Evolutionary conservation across 1,284 basidiomycete species (phyloP).

Genomic region (Cutaneotrichosporon sp.): DNA sequence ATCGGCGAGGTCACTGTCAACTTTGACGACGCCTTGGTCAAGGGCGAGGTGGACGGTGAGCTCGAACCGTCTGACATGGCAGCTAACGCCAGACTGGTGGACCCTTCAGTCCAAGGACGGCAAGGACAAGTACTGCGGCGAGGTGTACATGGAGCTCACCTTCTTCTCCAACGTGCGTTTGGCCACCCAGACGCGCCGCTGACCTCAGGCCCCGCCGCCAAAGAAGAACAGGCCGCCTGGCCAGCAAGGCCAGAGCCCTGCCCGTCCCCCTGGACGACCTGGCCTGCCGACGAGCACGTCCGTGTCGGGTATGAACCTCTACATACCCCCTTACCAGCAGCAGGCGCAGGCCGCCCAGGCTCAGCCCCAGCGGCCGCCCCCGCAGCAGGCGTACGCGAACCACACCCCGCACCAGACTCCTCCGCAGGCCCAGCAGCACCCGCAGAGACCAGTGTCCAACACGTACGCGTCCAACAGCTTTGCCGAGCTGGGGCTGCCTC

Average conservation of each 20-base stretch:
- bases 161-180: conserved; percentile 89
- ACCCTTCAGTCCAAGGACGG: conserved; percentile 83
- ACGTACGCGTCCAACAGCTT: conserved; percentile 29
- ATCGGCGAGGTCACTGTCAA: conserved; percentile 90
- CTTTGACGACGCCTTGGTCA: conserved; percentile 84
- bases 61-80: conserved; percentile 20
- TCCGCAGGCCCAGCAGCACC: neutral
- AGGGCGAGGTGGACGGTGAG: conserved; percentile 94
- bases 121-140: conserved; percentile 91
- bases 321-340: conserved; percentile 46
- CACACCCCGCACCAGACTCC: neutral
- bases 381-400: neutral
- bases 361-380: neutral
- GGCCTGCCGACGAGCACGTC: conserved; percentile 42
- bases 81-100: conserved; percentile 77
- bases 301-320: conserved; percentile 47
- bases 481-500: conserved; percentile 44
- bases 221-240: conserved; percentile 23
- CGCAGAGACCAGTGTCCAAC: neutral
- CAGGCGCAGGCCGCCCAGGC: neutral
- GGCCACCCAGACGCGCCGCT: neutral
- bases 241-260: conserved; percentile 34
- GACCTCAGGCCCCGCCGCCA: conserved; percentile 40
- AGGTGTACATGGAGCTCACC: conserved; percentile 90
- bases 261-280: conserved; percentile 4